Conservation (phyloP, 768 basidiomycete genomes). For the Crassisporium funariophilum region DNA sequence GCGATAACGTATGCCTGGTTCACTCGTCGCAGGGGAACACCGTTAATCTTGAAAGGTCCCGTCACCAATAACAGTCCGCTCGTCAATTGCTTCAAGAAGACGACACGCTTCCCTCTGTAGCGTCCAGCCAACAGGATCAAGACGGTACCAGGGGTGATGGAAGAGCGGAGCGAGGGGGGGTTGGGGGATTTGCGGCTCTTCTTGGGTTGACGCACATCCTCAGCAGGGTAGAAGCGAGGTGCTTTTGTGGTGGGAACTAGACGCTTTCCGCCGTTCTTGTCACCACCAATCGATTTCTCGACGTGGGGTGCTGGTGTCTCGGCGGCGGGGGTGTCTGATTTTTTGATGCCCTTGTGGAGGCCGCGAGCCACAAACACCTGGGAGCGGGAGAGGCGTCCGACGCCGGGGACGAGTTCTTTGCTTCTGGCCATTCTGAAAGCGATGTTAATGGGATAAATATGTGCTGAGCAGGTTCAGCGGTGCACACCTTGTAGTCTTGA, state of each 20-base stretch:
- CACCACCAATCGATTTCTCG: slow-evolving; percentile 85
- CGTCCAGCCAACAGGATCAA: slow-evolving; percentile 97
- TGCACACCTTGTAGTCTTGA: slow-evolving; percentile 52
- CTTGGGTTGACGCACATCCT: slow-evolving; percentile 91
- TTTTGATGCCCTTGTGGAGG: slow-evolving; percentile 85
- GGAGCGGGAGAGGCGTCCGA: slow-evolving; percentile 84
- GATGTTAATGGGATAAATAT: slow-evolving; percentile 16
- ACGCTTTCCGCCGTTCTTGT: slow-evolving; percentile 89
- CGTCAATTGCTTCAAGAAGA: slow-evolving; percentile 94
- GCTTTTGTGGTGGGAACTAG: slow-evolving; percentile 85
- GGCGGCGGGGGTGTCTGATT: slow-evolving; percentile 64
- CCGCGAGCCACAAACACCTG: slow-evolving; percentile 80
- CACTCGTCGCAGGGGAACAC: slow-evolving; percentile 95
- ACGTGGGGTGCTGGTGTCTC: slow-evolving; percentile 61
- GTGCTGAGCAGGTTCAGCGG: slow-evolving; percentile 10
- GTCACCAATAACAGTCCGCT: slow-evolving; percentile 94
- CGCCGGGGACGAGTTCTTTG: slow-evolving; percentile 79
- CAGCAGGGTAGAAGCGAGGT: slow-evolving; percentile 91
- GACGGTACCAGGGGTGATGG: slow-evolving; percentile 93
- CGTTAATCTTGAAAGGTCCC: slow-evolving; percentile 97
- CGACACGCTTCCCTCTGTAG: slow-evolving; percentile 97
- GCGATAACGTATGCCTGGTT: slow-evolving; percentile 99
- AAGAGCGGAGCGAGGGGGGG: slow-evolving; percentile 75
- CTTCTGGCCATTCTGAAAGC: slow-evolving; percentile 76
- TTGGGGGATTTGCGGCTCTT: slow-evolving; percentile 87